Conservation (phyloP, 1,284 basidiomycete genomes). For the Ustilago bromivora region DNA sequence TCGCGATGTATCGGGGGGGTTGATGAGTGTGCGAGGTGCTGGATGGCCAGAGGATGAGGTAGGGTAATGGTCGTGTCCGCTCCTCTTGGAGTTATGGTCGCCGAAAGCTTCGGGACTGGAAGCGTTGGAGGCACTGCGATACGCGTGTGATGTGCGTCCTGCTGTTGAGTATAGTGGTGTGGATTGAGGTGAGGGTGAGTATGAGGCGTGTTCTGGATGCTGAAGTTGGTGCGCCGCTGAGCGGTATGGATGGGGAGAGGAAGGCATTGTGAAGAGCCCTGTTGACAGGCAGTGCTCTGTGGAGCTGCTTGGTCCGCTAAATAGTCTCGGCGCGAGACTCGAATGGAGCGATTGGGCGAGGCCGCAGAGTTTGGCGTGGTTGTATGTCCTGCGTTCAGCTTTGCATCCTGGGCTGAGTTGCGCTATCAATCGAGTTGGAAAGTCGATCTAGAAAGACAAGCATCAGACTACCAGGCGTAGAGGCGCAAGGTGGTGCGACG, state of each 20-base stretch:
- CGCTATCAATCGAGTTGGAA: no score
- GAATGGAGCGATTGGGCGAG: no score
- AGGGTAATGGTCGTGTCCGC: not conserved
- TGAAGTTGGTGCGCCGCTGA: constrained; percentile 51
- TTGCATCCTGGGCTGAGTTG: no score
- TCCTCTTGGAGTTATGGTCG: constrained; percentile 15
- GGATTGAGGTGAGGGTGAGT: constrained; percentile 39
- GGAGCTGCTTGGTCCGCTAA: no score
- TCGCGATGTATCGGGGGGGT: not conserved
- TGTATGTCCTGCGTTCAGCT: no score
- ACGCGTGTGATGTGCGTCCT: constrained; percentile 29
- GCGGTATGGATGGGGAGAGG: constrained; percentile 46
- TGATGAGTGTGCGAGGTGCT: constrained; percentile 10
- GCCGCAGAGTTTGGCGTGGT: no score
- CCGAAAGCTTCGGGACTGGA: constrained; percentile 41
- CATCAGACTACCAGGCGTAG: no score
- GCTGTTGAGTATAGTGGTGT: constrained; percentile 33
- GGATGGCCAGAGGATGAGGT: constrained; percentile 1
- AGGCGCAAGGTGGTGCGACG: no score
- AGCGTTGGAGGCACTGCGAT: constrained; percentile 24
- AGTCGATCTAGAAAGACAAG: no score
- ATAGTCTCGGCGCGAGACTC: no score
- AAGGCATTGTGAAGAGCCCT: constrained; percentile 23
- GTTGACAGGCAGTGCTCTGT: no score
- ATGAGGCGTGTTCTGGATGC: constrained; percentile 47